phyloP scores from a whole-genome alignment of 2,329 filamentous ascomycete species.

The Rutstroemia sp. region DNA sequence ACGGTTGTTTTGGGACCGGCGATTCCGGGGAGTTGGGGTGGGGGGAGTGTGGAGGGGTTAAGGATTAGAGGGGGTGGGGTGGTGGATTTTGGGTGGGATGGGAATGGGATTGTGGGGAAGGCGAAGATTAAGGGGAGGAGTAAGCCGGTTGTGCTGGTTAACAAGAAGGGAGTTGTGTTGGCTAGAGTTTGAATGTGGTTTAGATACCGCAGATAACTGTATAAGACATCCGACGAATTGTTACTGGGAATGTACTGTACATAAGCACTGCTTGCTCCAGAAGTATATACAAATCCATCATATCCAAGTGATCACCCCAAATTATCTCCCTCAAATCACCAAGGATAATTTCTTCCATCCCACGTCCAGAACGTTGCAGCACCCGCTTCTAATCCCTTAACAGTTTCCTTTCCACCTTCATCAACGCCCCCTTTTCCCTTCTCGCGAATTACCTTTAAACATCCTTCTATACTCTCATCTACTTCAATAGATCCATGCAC shows the following conservation, averaged over 20 bases:
- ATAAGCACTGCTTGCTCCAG: neutral
- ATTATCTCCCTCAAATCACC: neutral
- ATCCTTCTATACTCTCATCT: neutral
- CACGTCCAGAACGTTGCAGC: neutral
- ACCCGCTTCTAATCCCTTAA: neutral
- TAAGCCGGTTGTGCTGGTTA: neutral
- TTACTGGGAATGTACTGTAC: neutral
- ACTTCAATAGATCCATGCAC: neutral
- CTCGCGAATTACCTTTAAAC: neutral
- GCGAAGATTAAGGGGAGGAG: neutral
- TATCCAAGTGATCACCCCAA: neutral
- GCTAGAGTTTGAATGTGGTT: neutral
- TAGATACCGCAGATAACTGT: too few relatives aligned
- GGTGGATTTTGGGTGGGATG: slow-evolving; percentile 39
- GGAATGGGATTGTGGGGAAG: neutral
- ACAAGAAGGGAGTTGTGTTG: neutral
- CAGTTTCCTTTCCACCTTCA: neutral
- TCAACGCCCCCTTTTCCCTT: neutral
- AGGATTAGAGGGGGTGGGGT: slow-evolving; percentile 36
- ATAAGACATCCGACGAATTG: neutral
- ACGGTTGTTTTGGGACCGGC: slow-evolving; percentile 39
- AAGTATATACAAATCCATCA: neutral
- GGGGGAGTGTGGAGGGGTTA: slow-evolving; percentile 38
- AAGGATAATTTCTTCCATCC: neutral
- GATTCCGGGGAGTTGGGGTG: slow-evolving; percentile 38